Base-by-base conservation (phyloP, 495 filamentous ascomycete genomes). In the Endocarpon pusillum region DNA sequence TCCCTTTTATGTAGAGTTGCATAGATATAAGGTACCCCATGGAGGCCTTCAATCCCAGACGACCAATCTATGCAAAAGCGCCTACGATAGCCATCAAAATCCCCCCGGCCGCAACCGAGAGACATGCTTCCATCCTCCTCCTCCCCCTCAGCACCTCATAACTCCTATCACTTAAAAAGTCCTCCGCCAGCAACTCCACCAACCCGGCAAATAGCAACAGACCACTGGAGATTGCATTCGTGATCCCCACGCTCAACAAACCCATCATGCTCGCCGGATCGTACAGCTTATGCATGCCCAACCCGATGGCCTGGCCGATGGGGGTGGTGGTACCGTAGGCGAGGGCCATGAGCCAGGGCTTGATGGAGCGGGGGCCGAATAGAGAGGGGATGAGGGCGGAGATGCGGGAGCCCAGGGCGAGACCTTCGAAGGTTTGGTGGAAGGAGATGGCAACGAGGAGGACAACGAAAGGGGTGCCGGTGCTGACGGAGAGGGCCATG, bases 321-420 rank as follows among this genome's bases (percentile, higher is more conserved):
- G 87, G 87, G 1, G 87, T 94, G 1, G 87, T 96, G 26, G 75
- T 71, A 17, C 87, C 87, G 45, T 91, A 96, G 2, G 87, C 83
- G 5, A 89, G 59, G 3, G 78, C 80, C 87, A 96, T 96, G n/a
- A 93, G 64, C 85, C 85, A 94, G 8, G 87, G 87, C 32, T 68
- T 60, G 49, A 66, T 42, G 4, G 67, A 53, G 47, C 55, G 31
- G 41, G 61, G 52, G 0, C 61, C 42, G 40, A 72, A 71, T 3
- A 61, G 52, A 36, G 61, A 57, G 2, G 70, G 64, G n/a, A 63
- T 64, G 16, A 81, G 58, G 0, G 67, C 64, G 4, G 78, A 72
- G 38, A 83, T 82, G 20, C 76, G 70, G 3, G 77, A 68, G 11
- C 80, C 78, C 7, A 84, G 66, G 14, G 79, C 79, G 35, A 84